Base-by-base conservation (phyloP, 2,329 filamentous ascomycete genomes). In the Beauveria scarabaeidicola region DNA sequence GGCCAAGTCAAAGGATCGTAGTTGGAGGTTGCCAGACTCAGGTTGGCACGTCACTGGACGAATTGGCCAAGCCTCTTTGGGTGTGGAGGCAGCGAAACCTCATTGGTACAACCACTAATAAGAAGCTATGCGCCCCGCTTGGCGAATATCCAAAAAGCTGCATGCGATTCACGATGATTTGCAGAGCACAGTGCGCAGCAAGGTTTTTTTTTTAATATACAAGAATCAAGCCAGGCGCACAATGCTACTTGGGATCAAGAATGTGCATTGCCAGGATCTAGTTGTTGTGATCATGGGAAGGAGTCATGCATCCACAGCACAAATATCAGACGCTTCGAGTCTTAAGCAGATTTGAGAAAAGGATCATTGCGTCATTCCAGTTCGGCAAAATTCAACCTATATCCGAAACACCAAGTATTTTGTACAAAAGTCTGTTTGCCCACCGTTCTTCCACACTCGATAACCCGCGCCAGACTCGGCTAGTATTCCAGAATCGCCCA, bases 401-500 rank as follows among this genome's bases (percentile, higher is more conserved):
- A 52, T 52, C 59, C 52, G 52, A 52, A 56, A 60, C 59, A 60
- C 52, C 58, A 36, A 17, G 46, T 60, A 46, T 47, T 56, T 46
- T 56, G 38, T 41, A 56, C 59, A 57, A 36, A 15, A 40, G 10
- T 15, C 29, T 48, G 47, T n/a, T 52, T 46, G 19, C 25, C 38
- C 38, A 41, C 13, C 15, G 21, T 38, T n/a, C 21, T 25, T 21
- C 10, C 11, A 21, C 29, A 29, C 46, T 25, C 47, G 3, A 44
- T 21, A 29, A 17, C 13, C 54, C 43, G 17, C 21, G 5, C 23
- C 23, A 29, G 17, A 29, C 21, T 15, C 6, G 11, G 5, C 64
- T 71, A 86, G 63, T 80, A 83, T 61, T 95, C 90, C 62, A 97
- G 77, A 63, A 96, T 78, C 47, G 91, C 90, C 87, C 90, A 97